phyloP scores from a whole-genome alignment of 2,329 filamentous ascomycete genomes.

The Calycina marina region DNA sequence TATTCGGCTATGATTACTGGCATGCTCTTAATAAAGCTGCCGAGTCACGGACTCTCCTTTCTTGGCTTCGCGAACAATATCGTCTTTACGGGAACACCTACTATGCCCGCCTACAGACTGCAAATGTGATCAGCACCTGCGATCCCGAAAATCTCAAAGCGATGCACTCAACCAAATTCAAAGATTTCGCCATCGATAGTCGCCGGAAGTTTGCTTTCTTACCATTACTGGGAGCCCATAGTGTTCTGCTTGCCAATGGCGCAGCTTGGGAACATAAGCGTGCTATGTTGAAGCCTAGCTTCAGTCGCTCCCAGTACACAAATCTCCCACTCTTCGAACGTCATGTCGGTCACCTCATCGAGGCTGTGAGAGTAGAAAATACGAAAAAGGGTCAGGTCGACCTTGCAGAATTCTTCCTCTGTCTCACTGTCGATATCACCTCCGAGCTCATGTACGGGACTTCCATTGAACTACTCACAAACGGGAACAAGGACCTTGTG shows the following conservation, averaged over 20 bases:
- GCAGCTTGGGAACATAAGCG: constrained; percentile 5
- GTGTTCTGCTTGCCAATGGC: constrained; percentile 7
- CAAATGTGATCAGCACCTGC: constrained; percentile 29
- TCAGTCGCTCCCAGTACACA: constrained; percentile 36
- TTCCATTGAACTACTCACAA: too few species aligned
- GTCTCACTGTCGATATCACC: too few species aligned
- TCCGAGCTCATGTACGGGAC: too few species aligned
- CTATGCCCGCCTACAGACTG: not conserved
- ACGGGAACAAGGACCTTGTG: too few species aligned
- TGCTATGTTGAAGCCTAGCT: constrained; percentile 35
- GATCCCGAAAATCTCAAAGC: constrained; percentile 41
- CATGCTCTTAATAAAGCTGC: constrained; percentile 25
- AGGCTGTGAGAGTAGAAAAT: too few species aligned
- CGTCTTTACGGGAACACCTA: constrained; percentile 2
- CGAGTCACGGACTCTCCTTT: constrained; percentile 13
- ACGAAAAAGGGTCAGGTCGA: too few species aligned
- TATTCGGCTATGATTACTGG: constrained; percentile 36
- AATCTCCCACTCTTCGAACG: constrained; percentile 55
- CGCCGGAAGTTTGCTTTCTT: constrained; percentile 1
- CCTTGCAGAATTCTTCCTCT: too few species aligned
- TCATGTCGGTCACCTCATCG: constrained; percentile 27
- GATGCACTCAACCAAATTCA: constrained; percentile 35
- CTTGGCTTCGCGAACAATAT: constrained; percentile 1
- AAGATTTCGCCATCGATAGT: constrained; percentile 33
- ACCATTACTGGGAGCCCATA: constrained; percentile 6